phyloP scores from a whole-genome alignment of 2,329 filamentous ascomycete species.

The Fusarium austroafricanum region DNA sequence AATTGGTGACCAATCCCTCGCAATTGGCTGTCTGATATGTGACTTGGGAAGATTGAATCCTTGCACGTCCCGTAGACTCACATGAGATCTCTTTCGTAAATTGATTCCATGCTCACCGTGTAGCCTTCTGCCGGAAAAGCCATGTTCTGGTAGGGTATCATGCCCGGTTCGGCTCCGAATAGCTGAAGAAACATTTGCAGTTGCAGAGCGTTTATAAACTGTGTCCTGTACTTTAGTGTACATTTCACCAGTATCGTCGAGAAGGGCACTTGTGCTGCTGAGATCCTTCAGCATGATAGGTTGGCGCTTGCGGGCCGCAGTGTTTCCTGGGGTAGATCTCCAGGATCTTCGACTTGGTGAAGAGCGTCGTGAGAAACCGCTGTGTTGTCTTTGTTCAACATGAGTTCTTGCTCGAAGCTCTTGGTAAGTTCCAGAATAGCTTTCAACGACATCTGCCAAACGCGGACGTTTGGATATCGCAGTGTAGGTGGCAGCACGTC shows the following conservation, averaged over 20 bases:
- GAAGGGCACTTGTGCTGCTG: not conserved
- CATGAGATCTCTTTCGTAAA: slow-evolving; percentile 63
- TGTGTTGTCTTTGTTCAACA: not conserved
- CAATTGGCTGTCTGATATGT: slow-evolving; percentile 72
- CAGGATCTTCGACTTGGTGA: slow-evolving; percentile 18
- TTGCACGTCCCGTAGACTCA: slow-evolving; percentile 63
- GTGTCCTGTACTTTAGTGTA: not conserved
- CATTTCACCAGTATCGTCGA: not conserved
- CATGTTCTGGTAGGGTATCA: slow-evolving; percentile 43
- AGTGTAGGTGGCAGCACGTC: slow-evolving; percentile 46
- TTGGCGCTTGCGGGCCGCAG: not conserved
- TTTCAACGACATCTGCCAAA: slow-evolving; percentile 44
- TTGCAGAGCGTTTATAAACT: slow-evolving; percentile 2
- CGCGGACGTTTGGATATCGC: slow-evolving; percentile 40
- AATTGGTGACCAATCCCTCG: slow-evolving; percentile 75
- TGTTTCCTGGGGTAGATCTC: slow-evolving; percentile 28
- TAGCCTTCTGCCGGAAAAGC: slow-evolving; percentile 42
- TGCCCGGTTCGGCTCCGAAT: slow-evolving; percentile 36
- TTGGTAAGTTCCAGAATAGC: slow-evolving; percentile 39
- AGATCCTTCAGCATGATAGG: slow-evolving; percentile 1
- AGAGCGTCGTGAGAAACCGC: not conserved
- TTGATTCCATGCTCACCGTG: slow-evolving; percentile 53
- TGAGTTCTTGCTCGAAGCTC: slow-evolving; percentile 13
- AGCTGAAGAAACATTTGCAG: slow-evolving; percentile 3
- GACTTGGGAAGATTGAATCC: slow-evolving; percentile 65